Evolutionary conservation across 352 stramenopile genomes (phyloP), one percentile per base, ranked within the genome.

Genomic region (Globisporangium cylindrosporum): DNA sequence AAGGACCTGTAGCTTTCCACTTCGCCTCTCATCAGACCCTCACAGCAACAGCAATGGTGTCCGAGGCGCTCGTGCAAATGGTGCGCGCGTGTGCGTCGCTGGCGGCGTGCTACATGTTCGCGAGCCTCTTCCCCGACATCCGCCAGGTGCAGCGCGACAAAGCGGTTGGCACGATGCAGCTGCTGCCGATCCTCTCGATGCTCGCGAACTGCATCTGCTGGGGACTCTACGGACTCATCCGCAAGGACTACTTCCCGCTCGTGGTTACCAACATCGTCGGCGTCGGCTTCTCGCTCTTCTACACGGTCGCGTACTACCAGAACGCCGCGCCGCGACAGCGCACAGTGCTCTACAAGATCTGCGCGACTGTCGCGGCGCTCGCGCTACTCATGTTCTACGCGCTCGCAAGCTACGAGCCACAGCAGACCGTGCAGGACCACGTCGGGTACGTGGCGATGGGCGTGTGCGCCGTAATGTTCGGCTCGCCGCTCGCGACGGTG

Each of bases 401-500:
- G 7, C 67, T 86, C 24, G 74, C 73, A 20, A 74, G 64, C 34
- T 62, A 64, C 20, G 69, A 78, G 49, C 59, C 72, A 22, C 56
- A 49, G n/a, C 38, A 61, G 14, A 53, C 63, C 41, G 69, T 89
- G 4, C 62, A 87, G 32, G 59, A 77, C 29, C 70, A 77, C 55
- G 71, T 93, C 8, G 85, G 85, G 5, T 86, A 82, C 69, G 25
- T 84, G 14, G 78, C 80, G 9, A 84, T 93, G 49, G 73, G 66
- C 24, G 74, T 88, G 60, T 81, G 77, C 5, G 70, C 75, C 8
- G 70, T 93, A 63, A 91, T 92, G 79, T 85, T 89, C 61, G 81
- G 68, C 27, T 90, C 81, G 49, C 82, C 82, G 63, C 73, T 91
- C 15, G 73, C 80, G 15, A 58, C 81, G 6, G 74, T 89, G 20